Base-by-base conservation (phyloP, 2,329 filamentous ascomycete genomes). In the Ophiosphaerella korrae region DNA sequence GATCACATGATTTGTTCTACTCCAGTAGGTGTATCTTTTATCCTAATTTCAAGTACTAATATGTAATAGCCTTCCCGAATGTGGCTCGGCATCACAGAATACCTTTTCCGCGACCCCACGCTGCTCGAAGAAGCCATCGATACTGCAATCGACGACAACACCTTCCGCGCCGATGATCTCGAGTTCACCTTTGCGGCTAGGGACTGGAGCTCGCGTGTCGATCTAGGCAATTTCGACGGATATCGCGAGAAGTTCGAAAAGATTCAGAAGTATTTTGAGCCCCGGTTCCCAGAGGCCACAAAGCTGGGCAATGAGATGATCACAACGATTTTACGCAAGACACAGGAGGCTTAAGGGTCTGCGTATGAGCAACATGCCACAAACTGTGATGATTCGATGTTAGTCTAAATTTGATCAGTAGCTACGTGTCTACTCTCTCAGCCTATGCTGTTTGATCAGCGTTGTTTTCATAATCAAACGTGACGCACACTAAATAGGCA, bases 1-100 rank as follows among this genome's bases (percentile, higher is more conserved):
- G 93, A 99, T 75, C 95, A 99, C 79, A 99, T 99, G 92, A 95
- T 99, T 62, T 99, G 94, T 78, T 96, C 92, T 46, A 99, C 94
- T 34, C 94, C 94, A 42, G 84, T 87, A 68, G 71, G 82, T 26
- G 26, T 26, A 35, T 32, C 13, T 13, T 7, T 26, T 31, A 14
- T 16, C n/a, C n/a, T 12, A 34, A 32, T 38, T 32, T 24, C 35
- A 37, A 21, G 29, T 11, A 13, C 23, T 11, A 42, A 31, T 33
- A 12, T 18, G 29, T 48, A 33, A 53, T 36, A 87, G 78, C 84
- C 97, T 40, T 99, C 99, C 80, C 89, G 94, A 43, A 85, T 99
- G 58, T 97, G 94, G 85, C 84, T 99, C 31, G 94, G 94, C 49
- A 95, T 97, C n/a, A 93, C 92, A 1, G 94, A 99, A 76, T 93